These are phyloP conservation scores for Lactarius tabidus DNA, from an alignment of 768 basidiomycete species.

Conservation along the genomic window DNA sequence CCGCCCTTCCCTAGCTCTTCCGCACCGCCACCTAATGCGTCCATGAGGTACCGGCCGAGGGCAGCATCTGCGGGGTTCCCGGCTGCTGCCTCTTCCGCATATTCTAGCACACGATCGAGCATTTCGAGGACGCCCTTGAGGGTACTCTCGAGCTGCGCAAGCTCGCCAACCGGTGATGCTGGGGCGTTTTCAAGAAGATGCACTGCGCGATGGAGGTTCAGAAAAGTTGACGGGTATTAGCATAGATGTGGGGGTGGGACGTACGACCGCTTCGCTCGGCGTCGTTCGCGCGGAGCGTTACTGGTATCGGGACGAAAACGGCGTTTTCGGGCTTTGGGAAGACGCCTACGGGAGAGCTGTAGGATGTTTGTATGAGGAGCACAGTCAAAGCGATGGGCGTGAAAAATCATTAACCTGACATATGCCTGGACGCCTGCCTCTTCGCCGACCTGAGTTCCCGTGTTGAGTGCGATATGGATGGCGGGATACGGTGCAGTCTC, in stretches of 20 bases:
- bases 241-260: slow-evolving; percentile 33
- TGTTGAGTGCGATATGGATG: slow-evolving; percentile 88
- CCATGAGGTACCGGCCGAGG: slow-evolving; percentile 88
- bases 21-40: slow-evolving; percentile 69
- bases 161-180: slow-evolving; percentile 50
- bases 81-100: slow-evolving; percentile 80
- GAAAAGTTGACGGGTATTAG: slow-evolving; percentile 9
- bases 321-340: slow-evolving; percentile 91
- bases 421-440: slow-evolving; percentile 81
- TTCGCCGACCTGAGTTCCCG: slow-evolving; percentile 60
- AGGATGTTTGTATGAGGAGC: background rate
- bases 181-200: slow-evolving; percentile 58
- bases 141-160: slow-evolving; percentile 73
- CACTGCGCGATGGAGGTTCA: slow-evolving; percentile 59
- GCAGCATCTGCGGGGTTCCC: slow-evolving; percentile 75
- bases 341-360: slow-evolving; percentile 83
- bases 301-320: slow-evolving; percentile 90
- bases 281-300: slow-evolving; percentile 76
- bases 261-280: slow-evolving; percentile 82
- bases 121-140: slow-evolving; percentile 66
- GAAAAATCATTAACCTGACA: slow-evolving; percentile 53
- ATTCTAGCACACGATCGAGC: slow-evolving; percentile 80
- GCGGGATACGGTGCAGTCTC: slow-evolving; percentile 87
- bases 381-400: background rate
- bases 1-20: slow-evolving; percentile 67